Evolutionary conservation across 139 green algal genomes (phyloP), one percentile per base, ranked within the genome.

Genomic region (Coelastrella sp.): DNA sequence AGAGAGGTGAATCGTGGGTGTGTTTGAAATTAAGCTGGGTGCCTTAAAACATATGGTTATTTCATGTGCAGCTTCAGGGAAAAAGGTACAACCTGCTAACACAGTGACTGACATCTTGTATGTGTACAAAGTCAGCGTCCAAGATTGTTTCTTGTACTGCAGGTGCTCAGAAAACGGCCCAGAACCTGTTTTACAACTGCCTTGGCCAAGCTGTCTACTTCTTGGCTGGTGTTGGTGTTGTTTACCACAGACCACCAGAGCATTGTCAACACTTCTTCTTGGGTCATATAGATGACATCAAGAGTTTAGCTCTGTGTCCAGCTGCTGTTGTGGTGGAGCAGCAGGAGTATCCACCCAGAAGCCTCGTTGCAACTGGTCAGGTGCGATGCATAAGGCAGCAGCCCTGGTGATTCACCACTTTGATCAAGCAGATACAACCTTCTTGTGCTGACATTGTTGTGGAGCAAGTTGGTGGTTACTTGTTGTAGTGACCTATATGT

Each of bases 281-380:
- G 32, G 91, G 90, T 25, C 93, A 96, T 84, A 93, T 88, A 37
- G 91, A 96, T 71, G 93, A 96, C 88, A 93, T 96, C 74, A 90
- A 86, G 53, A 89, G 87, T 41, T 60, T 95, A 30, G 89, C 86
- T 5, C 27, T 95, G 53, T 93, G 90, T 79, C 68, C 76, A 0
- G 79, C 86, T n/a, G 78, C 84, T 9, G 66, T 94, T 7, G 48
- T 90, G 30, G 30, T 90, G 8, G 64, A 82, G 1, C 86, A 86
- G 5, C 71, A 77, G 71, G 57, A 85, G 77, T 94, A 91, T 74
- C 92, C 93, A 19, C 51, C 79, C 17, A 67, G 75, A 6, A 86
- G 82, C 9, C 63, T 96, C 1, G 86, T 89, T 1, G 93, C 91
- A 34, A 96, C 93, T 27, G 92, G 88, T 9, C 92, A 95, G 91